A percentile compares a stretch with the other conserved stretches of the same genome.
Evolutionary conservation across 805 yeast species (phyloP).

Genomic region (Starmera dryadoides): DNA sequence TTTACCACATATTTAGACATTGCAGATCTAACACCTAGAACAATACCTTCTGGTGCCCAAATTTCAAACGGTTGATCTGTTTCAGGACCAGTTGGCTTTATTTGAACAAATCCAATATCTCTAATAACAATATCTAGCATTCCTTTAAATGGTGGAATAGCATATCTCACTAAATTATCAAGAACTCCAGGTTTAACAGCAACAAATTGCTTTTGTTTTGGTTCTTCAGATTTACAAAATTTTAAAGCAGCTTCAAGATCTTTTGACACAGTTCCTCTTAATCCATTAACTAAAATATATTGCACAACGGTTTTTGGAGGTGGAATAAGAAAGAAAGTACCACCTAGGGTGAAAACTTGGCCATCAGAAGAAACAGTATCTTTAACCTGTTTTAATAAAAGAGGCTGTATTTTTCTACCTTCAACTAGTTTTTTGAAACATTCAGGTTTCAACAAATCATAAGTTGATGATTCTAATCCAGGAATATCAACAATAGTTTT

Average conservation of each 20-base stretch:
- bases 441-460: conserved; percentile 19
- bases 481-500: conserved; percentile 30
- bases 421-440: conserved; percentile 23
- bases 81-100: conserved; percentile 50
- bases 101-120: conserved; percentile 54
- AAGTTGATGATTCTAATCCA: conserved; percentile 23
- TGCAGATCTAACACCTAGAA: conserved; percentile 48
- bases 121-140: conserved; percentile 57
- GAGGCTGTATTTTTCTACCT: conserved; percentile 23
- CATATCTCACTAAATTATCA: conserved; percentile 32
- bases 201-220: conserved; percentile 18
- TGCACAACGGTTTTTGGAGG: conserved; percentile 45
- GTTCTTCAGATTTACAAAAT: conserved; percentile 18
- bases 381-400: conserved; percentile 20
- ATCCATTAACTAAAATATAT: conserved; percentile 35
- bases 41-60: conserved; percentile 50
- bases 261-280: conserved; percentile 21
- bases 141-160: conserved; percentile 69
- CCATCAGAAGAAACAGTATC: conserved; percentile 34
- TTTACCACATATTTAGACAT: conserved; percentile 28
- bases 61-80: conserved; percentile 34
- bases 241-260: conserved; percentile 26
- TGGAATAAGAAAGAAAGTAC: conserved; percentile 49
- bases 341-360: conserved; percentile 48
- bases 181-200: conserved; percentile 24